Evolutionary conservation across 371 early-diverging fungal species (phyloP), one percentile per base, ranked within the genome.

Genomic region (Mortierella sp.): DNA sequence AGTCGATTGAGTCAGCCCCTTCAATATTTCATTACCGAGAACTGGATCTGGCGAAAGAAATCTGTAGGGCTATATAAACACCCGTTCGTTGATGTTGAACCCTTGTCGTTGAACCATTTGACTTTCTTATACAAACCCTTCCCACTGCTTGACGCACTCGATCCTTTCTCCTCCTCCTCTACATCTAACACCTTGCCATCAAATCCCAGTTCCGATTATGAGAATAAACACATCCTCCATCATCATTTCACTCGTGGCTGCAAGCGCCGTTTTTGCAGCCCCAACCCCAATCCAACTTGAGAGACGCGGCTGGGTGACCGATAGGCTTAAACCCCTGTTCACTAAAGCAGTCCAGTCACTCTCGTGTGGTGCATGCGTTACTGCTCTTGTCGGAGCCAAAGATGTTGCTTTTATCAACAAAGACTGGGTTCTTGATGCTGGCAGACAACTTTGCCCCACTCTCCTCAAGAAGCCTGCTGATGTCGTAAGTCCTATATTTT

Each of bases 271-370:
- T 53, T 37, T 34, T 47, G 81, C 81, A 2, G 81, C 72, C 2
- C 81, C 81, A 2, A 75, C 72, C 2, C 81, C 80, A 12, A 49
- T 65, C 28, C 66, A 70, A 7, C 65, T 80, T 32, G 75, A 70
- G 40, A 71, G 75, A 66, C 75, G 81, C 12, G 45, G 40, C 58
- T 80, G 68, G 71, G 47, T 71, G 2, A 28, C 34, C 23, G 81
- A 80, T 58, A 66, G 75, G 23, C 64, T 80, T 12, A 23, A 32
- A 12, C 61, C 71, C 3, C 53, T 80, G 23, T 57, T 80, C 59
- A 59, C 66, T 34, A 64, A 75, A 23, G 81, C 81, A 7, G 15
- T 80, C 23, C 43, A 70, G 19, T 56, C 72, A 26, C 62, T 80
- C 13, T 57, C 64, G 22, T 80, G 81, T n/a, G 72, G 69, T 22